Evolutionary conservation across 1,139 yeast genomes (phyloP).

Genomic region (Yamadazyma atlantica): DNA sequence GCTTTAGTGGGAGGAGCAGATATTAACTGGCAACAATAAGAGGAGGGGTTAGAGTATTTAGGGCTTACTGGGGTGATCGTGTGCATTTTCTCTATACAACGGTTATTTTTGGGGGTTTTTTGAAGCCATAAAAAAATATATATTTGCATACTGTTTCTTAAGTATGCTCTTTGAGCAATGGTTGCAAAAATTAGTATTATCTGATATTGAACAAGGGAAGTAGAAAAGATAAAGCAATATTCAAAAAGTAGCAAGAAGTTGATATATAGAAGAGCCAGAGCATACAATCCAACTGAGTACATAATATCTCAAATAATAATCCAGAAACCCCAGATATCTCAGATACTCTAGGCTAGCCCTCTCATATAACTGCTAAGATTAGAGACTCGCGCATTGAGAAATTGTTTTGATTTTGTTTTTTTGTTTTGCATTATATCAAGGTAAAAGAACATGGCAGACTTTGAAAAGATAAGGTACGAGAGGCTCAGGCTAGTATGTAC

Average conservation of each 20-base stretch:
- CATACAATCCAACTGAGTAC: too few species aligned
- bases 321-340: too few species aligned
- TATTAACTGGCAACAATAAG: too few species aligned
- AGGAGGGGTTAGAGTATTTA: background rate
- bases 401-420: slow-evolving; percentile 1
- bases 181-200: background rate
- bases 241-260: background rate
- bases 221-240: background rate
- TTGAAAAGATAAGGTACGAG: slow-evolving; percentile 48
- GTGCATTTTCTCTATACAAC: too few species aligned
- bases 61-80: background rate
- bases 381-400: slow-evolving; percentile 1
- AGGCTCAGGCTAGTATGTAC: slow-evolving; percentile 55
- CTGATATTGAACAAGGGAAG: background rate
- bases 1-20: background rate
- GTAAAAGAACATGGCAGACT: slow-evolving; percentile 3
- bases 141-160: background rate
- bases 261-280: too few species aligned
- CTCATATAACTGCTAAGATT: too few species aligned
- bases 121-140: background rate
- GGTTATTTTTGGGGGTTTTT: background rate
- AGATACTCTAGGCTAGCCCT: too few species aligned
- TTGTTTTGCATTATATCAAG: background rate
- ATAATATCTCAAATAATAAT: too few species aligned
- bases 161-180: background rate